phyloP scores from a whole-genome alignment of 2,329 filamentous ascomycete species.

The Davidsoniella neocaledoniae region DNA sequence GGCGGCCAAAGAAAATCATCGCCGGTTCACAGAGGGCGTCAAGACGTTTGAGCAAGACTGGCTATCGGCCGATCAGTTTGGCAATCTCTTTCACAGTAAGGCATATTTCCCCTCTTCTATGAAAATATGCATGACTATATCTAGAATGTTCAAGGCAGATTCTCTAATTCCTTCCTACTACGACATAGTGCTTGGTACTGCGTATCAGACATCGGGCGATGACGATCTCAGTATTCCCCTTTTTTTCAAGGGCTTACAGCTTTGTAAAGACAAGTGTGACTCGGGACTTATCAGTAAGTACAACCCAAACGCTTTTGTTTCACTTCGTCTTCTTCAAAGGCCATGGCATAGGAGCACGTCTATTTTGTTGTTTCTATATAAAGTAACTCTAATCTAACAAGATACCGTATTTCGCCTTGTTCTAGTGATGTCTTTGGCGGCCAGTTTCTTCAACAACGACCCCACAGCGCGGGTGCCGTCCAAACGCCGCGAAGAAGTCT shows the following conservation, averaged over 20 bases:
- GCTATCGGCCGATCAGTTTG: conserved; percentile 54
- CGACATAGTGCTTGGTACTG: conserved; percentile 47
- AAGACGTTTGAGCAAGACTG: conserved; percentile 55
- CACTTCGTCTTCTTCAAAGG: neutral
- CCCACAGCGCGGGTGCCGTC: neutral
- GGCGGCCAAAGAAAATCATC: conserved; percentile 53
- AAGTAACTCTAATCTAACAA: neutral
- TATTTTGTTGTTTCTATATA: neutral
- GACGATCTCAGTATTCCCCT: conserved; percentile 40
- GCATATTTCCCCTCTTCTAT: neutral
- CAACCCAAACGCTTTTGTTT: neutral
- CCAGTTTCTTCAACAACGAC: conserved; percentile 11
- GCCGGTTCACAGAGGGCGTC: conserved; percentile 48
- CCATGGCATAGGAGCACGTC: too few species aligned
- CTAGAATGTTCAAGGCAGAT: conserved; percentile 15
- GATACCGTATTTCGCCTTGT: neutral
- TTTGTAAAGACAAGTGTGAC: conserved; percentile 55
- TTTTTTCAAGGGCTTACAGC: conserved; percentile 65
- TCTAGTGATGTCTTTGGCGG: conserved; percentile 10
- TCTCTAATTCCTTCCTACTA: conserved; percentile 12
- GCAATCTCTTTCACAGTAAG: conserved; percentile 53
- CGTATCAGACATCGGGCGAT: conserved; percentile 38
- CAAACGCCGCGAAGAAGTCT: conserved; percentile 1
- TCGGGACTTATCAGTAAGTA: conserved; percentile 57
- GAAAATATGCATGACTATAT: neutral